phyloP scores from a whole-genome alignment of 106 monocot genomes.

The Hemerocallis citrina region DNA sequence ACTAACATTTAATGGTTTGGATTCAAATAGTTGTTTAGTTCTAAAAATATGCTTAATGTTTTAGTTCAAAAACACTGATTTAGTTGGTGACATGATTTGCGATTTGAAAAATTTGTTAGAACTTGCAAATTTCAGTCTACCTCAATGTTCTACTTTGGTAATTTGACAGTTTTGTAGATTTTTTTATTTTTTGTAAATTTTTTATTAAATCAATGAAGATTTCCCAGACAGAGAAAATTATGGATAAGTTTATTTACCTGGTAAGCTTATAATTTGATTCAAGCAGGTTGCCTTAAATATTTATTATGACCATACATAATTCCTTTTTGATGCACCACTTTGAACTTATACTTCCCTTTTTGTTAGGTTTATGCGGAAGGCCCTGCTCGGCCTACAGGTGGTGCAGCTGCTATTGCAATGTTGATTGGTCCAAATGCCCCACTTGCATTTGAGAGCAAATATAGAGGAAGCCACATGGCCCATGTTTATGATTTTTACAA shows the following conservation, averaged over 20 bases:
- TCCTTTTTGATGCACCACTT: neutral
- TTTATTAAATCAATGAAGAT: neutral
- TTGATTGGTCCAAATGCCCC: conserved; percentile 96
- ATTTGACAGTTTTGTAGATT: too few relatives aligned
- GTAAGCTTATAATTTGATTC: neutral
- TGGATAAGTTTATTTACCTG: neutral
- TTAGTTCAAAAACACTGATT: too few relatives aligned
- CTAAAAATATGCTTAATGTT: too few relatives aligned
- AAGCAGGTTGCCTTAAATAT: neutral
- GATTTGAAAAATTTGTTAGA: neutral
- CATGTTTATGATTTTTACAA: conserved; percentile 99
- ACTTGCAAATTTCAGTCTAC: neutral
- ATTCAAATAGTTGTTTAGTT: too few relatives aligned
- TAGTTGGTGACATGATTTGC: neutral
- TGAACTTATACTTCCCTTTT: neutral
- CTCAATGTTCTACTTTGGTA: neutral
- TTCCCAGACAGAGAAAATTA: neutral
- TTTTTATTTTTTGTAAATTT: neutral
- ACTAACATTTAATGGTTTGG: neutral
- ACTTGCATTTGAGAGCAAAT: conserved; percentile 82
- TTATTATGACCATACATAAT: neutral
- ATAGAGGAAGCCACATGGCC: conserved; percentile 82
- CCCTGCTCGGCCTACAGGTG: conserved; percentile 88
- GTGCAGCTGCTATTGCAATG: conserved; percentile 96
- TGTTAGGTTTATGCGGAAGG: conserved; percentile 96